Conservation (phyloP, 2,329 filamentous ascomycete species). For the Nemania serpens region DNA sequence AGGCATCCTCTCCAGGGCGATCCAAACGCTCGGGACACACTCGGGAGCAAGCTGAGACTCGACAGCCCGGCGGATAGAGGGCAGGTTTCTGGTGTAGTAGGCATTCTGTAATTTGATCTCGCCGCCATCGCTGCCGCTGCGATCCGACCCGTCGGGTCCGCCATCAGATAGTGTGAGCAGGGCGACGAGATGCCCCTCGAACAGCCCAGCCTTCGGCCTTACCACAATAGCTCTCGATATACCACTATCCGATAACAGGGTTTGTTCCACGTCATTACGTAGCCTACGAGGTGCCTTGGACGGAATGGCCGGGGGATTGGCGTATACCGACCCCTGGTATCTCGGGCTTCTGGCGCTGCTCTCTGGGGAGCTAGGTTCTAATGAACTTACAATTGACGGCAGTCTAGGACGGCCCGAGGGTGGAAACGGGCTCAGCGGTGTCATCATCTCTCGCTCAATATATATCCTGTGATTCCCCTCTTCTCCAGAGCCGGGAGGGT, state of each 20-base stretch:
- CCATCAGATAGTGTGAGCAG: conserved; percentile 49
- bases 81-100: conserved; percentile 49
- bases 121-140: conserved; percentile 31
- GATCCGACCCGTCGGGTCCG: conserved; percentile 32
- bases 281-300: conserved; percentile 35
- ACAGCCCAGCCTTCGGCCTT: conserved; percentile 53
- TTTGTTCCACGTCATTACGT: conserved; percentile 44
- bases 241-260: conserved; percentile 46
- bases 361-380: conserved; percentile 31
- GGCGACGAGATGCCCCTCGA: conserved; percentile 56
- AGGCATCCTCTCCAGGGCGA: conserved; percentile 53
- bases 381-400: conserved; percentile 30
- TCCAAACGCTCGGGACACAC: conserved; percentile 53
- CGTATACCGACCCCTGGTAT: conserved; percentile 17
- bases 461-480: conserved; percentile 47
- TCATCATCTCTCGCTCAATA: conserved; percentile 51
- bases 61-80: conserved; percentile 45
- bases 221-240: conserved; percentile 51
- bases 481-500: conserved; percentile 45
- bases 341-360: conserved; percentile 19
- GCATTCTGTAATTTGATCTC: conserved; percentile 48
- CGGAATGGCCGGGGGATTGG: conserved; percentile 32
- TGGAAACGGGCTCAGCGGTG: conserved; percentile 37
- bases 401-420: conserved; percentile 14
- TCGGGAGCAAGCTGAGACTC: conserved; percentile 44